Evolutionary conservation across 768 basidiomycete species (phyloP).

Genomic region (Calvatia gigantea): DNA sequence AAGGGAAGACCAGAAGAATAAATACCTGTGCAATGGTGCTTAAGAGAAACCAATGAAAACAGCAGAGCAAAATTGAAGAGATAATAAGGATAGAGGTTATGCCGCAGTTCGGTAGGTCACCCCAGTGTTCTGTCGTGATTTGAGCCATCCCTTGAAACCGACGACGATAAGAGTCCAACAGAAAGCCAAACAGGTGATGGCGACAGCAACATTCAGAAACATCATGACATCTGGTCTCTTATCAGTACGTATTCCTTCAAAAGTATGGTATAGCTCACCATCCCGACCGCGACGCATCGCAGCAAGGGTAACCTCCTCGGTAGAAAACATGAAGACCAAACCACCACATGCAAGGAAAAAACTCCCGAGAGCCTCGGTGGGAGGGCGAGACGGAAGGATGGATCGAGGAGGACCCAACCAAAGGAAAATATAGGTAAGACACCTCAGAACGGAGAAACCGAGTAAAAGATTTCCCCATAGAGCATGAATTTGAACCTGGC

Average conservation of each 20-base stretch:
- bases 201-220: conserved; percentile 83
- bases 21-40: conserved; percentile 3
- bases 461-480: conserved; percentile 90
- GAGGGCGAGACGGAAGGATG: conserved; percentile 86
- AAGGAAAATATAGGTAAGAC: conserved; percentile 91
- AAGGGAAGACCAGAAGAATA: background rate
- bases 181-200: conserved; percentile 82
- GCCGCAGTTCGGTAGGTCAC: conserved; percentile 28
- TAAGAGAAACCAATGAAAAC: background rate
- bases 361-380: conserved; percentile 86
- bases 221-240: conserved; percentile 71
- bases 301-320: conserved; percentile 84
- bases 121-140: conserved; percentile 29
- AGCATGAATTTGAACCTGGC: conserved; percentile 80
- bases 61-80: conserved; percentile 3
- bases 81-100: conserved; percentile 16
- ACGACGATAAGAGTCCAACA: conserved; percentile 79
- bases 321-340: conserved; percentile 83
- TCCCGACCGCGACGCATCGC: conserved; percentile 90
- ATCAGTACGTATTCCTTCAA: background rate
- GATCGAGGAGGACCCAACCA: conserved; percentile 85
- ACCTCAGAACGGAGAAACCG: conserved; percentile 74
- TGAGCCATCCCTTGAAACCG: conserved; percentile 80
- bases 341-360: conserved; percentile 90
- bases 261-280: conserved; percentile 41